Conservation (phyloP, 805 yeast genomes). For the Sungouiozyma intestinalis region DNA sequence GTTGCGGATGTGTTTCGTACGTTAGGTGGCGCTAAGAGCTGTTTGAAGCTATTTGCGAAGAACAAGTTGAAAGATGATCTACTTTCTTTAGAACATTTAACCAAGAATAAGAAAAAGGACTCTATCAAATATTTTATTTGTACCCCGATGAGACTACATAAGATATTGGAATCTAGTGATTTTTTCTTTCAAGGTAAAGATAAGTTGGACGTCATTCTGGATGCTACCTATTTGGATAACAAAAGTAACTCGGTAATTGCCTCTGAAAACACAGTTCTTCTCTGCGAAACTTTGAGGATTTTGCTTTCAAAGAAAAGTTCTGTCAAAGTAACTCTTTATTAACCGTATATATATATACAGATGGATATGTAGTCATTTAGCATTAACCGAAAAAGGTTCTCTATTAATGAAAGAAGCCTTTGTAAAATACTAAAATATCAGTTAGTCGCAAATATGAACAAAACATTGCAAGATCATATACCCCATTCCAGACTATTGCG, state of each 20-base stretch:
- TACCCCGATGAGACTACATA: constrained; percentile 26
- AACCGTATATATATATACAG: constrained; percentile 14
- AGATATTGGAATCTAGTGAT: constrained; percentile 19
- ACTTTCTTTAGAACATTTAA: constrained; percentile 15
- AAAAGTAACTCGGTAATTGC: constrained; percentile 22
- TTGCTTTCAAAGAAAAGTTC: constrained; percentile 26
- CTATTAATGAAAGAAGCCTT: too few relatives aligned
- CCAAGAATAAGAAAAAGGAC: constrained; percentile 4
- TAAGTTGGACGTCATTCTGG: constrained; percentile 26
- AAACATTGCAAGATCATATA: too few relatives aligned
- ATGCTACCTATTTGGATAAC: constrained; percentile 26
- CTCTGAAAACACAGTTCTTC: constrained; percentile 18
- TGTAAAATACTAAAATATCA: too few relatives aligned
- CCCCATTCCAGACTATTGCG: too few relatives aligned
- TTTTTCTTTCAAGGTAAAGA: constrained; percentile 27
- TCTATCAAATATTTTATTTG: constrained; percentile 20
- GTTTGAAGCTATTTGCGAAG: constrained; percentile 65
- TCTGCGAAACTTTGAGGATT: constrained; percentile 20
- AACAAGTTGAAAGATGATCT: constrained; percentile 58
- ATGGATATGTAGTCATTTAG: background rate
- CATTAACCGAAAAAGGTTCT: too few relatives aligned
- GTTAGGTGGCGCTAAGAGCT: constrained; percentile 39
- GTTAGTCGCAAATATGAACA: too few relatives aligned
- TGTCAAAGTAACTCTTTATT: constrained; percentile 25
- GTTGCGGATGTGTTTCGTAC: constrained; percentile 79